phyloP scores from a whole-genome alignment of 73 alveolate genomes.

The Stentor roeselii region DNA sequence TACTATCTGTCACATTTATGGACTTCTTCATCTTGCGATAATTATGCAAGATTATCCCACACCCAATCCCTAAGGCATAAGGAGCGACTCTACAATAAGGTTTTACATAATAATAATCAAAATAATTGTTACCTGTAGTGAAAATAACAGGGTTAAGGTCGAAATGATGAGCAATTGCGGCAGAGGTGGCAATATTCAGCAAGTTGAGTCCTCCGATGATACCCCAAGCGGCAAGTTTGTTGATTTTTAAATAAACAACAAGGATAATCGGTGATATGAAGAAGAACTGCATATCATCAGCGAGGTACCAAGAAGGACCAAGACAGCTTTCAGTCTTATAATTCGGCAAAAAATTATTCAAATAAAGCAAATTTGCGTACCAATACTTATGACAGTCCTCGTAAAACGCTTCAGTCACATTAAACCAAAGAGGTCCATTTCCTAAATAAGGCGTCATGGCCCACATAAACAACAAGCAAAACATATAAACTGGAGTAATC shows the following conservation, averaged over 20 bases:
- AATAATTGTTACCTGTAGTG: neutral
- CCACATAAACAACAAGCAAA: slow-evolving; percentile 17
- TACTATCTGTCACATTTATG: neutral
- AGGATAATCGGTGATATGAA: slow-evolving; percentile 30
- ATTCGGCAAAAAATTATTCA: slow-evolving; percentile 37
- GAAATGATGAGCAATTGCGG: neutral
- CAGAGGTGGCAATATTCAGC: neutral
- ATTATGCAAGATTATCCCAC: slow-evolving; percentile 17
- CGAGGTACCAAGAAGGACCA: slow-evolving; percentile 47
- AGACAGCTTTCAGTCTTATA: slow-evolving; percentile 28
- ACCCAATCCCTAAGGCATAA: slow-evolving; percentile 30
- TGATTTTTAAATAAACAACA: neutral
- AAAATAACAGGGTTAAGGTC: neutral
- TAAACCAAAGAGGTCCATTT: slow-evolving; percentile 47
- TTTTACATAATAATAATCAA: slow-evolving; percentile 23
- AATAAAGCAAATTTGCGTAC: slow-evolving; percentile 39
- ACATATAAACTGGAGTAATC: slow-evolving; percentile 30
- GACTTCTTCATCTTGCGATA: neutral
- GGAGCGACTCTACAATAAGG: slow-evolving; percentile 46
- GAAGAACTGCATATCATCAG: slow-evolving; percentile 49
- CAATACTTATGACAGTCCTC: slow-evolving; percentile 31
- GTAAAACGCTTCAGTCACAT: neutral
- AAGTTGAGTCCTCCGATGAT: neutral
- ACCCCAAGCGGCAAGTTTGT: neutral
- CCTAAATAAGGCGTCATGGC: slow-evolving; percentile 28